Percentiles rank a stretch among this genome's conserved stretches.
Evolutionary conservation across 1,284 basidiomycete species (phyloP).

Genomic region (Rhodofomes roseus): DNA sequence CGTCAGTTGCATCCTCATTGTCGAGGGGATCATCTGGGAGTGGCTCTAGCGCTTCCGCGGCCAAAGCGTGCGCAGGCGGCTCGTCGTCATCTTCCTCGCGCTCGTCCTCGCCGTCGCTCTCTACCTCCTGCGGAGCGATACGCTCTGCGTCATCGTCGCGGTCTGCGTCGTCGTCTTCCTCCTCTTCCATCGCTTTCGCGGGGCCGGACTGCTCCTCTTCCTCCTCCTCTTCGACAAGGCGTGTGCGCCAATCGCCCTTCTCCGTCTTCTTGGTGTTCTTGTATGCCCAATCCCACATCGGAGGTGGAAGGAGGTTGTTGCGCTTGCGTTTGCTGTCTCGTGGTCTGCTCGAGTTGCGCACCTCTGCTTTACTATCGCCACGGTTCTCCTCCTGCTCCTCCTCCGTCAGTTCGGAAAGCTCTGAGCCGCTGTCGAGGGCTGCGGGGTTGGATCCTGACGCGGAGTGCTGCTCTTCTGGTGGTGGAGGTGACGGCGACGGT

Average conservation of each 20-base stretch:
- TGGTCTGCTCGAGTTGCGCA: constrained; percentile 8
- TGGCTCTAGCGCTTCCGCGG: constrained; percentile 12
- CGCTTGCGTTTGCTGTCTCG: constrained; percentile 46
- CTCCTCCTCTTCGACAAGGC: constrained; percentile 47
- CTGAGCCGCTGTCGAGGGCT: constrained; percentile 60
- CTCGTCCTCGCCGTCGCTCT: constrained; percentile 15
- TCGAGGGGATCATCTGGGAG: constrained; percentile 14
- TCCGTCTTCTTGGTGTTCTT: constrained; percentile 33
- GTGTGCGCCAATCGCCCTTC: constrained; percentile 29
- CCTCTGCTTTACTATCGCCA: constrained; percentile 15
- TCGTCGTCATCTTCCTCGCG: constrained; percentile 19
- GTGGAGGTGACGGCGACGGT: constrained; percentile 45
- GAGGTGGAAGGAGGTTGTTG: constrained; percentile 63
- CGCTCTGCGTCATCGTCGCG: constrained; percentile 8
- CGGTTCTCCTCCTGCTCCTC: constrained; percentile 60
- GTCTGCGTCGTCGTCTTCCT: constrained; percentile 48
- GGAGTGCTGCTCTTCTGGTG: constrained; percentile 22
- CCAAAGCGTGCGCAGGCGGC: constrained; percentile 8
- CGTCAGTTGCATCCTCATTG: constrained; percentile 19
- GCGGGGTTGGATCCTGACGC: constrained; percentile 22
- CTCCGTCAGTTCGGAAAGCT: constrained; percentile 78
- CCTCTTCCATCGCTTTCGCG: constrained; percentile 60
- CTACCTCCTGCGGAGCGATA: constrained; percentile 8
- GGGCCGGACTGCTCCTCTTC: constrained; percentile 50
- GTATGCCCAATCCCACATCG: constrained; percentile 78